Evolutionary conservation across 2,329 filamentous ascomycete species (phyloP).

Genomic region (Leptographium wingfieldii): DNA sequence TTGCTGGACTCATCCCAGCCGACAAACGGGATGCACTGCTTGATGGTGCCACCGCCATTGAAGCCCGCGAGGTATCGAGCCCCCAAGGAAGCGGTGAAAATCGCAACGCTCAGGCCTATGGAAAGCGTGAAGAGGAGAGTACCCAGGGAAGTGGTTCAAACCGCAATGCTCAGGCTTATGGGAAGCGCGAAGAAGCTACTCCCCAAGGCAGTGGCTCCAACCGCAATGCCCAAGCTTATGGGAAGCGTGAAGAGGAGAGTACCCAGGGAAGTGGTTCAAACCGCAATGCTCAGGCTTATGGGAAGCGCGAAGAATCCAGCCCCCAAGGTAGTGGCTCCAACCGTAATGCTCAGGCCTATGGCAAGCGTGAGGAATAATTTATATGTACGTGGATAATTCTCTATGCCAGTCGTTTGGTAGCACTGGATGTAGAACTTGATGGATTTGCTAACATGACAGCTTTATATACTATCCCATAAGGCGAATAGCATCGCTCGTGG

Average conservation of each 20-base stretch:
- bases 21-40: neutral
- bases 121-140: neutral
- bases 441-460: too few species aligned
- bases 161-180: neutral
- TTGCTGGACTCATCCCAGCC: neutral
- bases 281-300: neutral
- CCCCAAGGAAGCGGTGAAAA: neutral
- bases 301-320: neutral
- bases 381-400: too few species aligned
- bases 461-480: too few species aligned
- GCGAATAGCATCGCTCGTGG: too few species aligned
- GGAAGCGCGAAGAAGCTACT: neutral
- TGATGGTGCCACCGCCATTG: neutral
- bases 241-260: neutral
- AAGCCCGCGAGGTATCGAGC: neutral
- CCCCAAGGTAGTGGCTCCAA: neutral
- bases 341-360: neutral
- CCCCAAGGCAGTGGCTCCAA: neutral
- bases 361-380: neutral
- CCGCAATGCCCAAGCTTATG: neutral
- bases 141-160: neutral
- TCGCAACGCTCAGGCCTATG: neutral
- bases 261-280: neutral
- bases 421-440: neutral
- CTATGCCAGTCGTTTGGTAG: neutral